These are phyloP conservation scores for Cutaneotrichosporon cutaneum DNA, from an alignment of 1,284 basidiomycete species.

Conservation along the genomic window DNA sequence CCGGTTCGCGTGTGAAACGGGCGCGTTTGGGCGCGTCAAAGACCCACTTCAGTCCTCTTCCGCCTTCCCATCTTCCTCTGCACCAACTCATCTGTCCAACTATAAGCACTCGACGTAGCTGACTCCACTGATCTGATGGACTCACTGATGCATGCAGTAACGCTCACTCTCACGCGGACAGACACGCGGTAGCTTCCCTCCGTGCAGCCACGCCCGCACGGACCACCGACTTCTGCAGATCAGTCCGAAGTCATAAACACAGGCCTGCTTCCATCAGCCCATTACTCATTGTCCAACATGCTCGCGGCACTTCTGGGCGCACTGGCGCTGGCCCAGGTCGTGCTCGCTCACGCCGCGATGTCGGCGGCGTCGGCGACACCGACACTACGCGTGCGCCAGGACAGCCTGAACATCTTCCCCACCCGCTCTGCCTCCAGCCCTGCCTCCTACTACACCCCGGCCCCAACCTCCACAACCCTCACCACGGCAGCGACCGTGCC, in stretches of 20 bases:
- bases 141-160: background rate
- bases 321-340: background rate
- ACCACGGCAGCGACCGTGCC: slow-evolving; percentile 27
- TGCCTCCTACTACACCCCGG: background rate
- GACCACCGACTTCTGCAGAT: background rate
- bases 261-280: background rate
- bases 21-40: too few species aligned
- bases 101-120: background rate
- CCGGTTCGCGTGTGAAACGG: too few species aligned
- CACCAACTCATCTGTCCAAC: background rate
- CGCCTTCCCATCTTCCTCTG: too few species aligned
- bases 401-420: background rate
- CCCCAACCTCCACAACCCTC: background rate
- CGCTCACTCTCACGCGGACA: too few species aligned
- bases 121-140: background rate
- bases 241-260: background rate
- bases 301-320: too few species aligned
- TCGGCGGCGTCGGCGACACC: too few species aligned
- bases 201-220: background rate
- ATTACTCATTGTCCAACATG: too few species aligned
- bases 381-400: background rate
- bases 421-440: background rate
- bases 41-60: too few species aligned
- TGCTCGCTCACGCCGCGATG: background rate
- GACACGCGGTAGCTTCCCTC: background rate